Conservation (phyloP, 2,329 filamentous ascomycete genomes). For the Monilinia vaccinii-corymbosi region DNA sequence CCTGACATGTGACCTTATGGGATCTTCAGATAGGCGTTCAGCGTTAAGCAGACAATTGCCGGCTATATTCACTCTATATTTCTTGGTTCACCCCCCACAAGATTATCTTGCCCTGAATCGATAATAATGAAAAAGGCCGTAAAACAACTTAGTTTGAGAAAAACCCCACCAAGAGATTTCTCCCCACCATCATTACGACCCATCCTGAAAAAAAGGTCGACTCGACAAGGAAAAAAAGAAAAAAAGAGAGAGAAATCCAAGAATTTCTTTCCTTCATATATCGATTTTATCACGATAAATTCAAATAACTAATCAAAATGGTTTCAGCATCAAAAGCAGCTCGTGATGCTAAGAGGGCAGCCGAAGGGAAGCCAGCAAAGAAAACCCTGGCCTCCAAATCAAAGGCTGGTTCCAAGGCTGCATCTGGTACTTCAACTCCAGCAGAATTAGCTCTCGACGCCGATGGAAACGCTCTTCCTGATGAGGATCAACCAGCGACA, state of each 20-base stretch:
- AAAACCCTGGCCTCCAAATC: constrained; percentile 61
- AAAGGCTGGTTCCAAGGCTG: constrained; percentile 59
- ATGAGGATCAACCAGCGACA: constrained; percentile 58
- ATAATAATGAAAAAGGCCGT: constrained; percentile 4
- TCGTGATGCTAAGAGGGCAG: constrained; percentile 62
- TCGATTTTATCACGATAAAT: constrained; percentile 11
- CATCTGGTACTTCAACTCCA: constrained; percentile 56
- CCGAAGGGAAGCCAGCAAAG: constrained; percentile 65
- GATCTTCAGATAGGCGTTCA: too few species aligned
- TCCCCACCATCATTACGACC: constrained; percentile 8
- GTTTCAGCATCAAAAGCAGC: constrained; percentile 63
- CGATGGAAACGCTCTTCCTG: constrained; percentile 44
- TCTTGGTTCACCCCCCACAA: not conserved
- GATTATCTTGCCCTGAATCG: not conserved
- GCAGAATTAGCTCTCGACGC: constrained; percentile 61
- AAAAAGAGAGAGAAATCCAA: constrained; percentile 1
- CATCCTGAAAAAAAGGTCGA: constrained; percentile 9
- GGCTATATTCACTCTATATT: not conserved
- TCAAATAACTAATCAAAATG: constrained; percentile 38
- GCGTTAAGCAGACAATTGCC: too few species aligned
- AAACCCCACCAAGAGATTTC: constrained; percentile 10
- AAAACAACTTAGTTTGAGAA: constrained; percentile 19
- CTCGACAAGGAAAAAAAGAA: too few species aligned
- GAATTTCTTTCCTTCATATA: not conserved
- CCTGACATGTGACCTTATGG: not conserved